Percentiles rank a stretch among this genome's conserved stretches.
Conservation (phyloP, 2,329 filamentous ascomycete genomes). For the Aspergillus puulaauensis region DNA sequence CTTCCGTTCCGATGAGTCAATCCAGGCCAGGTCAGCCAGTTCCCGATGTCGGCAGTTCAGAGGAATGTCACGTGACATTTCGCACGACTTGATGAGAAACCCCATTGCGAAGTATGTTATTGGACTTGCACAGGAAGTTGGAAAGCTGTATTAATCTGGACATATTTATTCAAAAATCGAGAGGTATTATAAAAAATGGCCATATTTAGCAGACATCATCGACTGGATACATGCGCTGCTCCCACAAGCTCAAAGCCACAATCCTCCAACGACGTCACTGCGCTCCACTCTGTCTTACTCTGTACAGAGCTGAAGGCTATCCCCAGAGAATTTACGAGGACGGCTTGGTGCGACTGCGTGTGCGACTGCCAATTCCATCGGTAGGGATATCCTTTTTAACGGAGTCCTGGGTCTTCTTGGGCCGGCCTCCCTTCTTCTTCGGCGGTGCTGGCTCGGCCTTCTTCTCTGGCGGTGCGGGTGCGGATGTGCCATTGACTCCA, state of each 20-base stretch:
- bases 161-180: neutral
- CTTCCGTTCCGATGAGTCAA: conserved; percentile 34
- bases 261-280: neutral
- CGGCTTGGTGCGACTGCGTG: conserved; percentile 39
- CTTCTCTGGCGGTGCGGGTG: conserved; percentile 23
- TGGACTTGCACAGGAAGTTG: neutral
- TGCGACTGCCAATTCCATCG: conserved; percentile 39
- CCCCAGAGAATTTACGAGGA: conserved; percentile 12
- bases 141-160: too few relatives aligned
- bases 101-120: neutral
- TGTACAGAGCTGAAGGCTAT: neutral
- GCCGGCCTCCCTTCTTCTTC: conserved; percentile 27
- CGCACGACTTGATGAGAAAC: neutral
- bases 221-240: neutral
- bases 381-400: conserved; percentile 27
- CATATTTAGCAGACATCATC: neutral
- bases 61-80: neutral
- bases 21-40: neutral
- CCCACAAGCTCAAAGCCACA: neutral
- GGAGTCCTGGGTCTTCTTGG: conserved; percentile 33
- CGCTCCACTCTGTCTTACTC: neutral
- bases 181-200: neutral
- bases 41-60: conserved; percentile 19
- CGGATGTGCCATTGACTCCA: conserved; percentile 15
- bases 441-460: too few relatives aligned